Conservation (phyloP, 192 early-diverging fungal species). For the Entomortierella chlamydospora region DNA sequence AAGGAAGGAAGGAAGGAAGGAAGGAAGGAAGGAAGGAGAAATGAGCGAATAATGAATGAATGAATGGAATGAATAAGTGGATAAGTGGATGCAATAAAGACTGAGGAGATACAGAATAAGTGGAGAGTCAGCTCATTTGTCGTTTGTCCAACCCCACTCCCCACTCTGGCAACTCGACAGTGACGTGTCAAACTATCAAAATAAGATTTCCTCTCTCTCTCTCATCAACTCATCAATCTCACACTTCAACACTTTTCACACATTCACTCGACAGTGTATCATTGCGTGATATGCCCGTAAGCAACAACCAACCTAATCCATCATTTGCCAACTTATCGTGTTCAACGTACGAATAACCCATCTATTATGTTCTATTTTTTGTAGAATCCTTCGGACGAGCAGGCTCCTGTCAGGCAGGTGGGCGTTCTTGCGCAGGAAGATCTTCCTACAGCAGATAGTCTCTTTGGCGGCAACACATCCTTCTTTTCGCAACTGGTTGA, state of each 20-base stretch:
- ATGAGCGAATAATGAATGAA: not conserved
- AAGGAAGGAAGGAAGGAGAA: not conserved
- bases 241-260: slow-evolving; percentile 1
- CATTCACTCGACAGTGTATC: too few relatives aligned
- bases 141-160: too few relatives aligned
- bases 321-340: too few relatives aligned
- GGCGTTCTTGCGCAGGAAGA: slow-evolving; percentile 1
- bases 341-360: too few relatives aligned
- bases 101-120: too few relatives aligned
- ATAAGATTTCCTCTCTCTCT: not conserved
- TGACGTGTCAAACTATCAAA: not conserved
- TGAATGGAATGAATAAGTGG: not conserved
- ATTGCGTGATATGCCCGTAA: too few relatives aligned
- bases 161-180: too few relatives aligned
- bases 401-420: not conserved
- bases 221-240: not conserved
- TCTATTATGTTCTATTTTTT: not conserved
- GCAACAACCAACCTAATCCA: too few relatives aligned
- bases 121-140: too few relatives aligned
- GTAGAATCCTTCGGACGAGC: slow-evolving; percentile 2
- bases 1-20: not conserved
- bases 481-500: not conserved
- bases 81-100: not conserved
- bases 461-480: slow-evolving; percentile 16
- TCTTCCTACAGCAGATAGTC: slow-evolving; percentile 34